Evolutionary conservation across 78 protist species (phyloP).

Genomic region (Parvularia atlantis): DNA sequence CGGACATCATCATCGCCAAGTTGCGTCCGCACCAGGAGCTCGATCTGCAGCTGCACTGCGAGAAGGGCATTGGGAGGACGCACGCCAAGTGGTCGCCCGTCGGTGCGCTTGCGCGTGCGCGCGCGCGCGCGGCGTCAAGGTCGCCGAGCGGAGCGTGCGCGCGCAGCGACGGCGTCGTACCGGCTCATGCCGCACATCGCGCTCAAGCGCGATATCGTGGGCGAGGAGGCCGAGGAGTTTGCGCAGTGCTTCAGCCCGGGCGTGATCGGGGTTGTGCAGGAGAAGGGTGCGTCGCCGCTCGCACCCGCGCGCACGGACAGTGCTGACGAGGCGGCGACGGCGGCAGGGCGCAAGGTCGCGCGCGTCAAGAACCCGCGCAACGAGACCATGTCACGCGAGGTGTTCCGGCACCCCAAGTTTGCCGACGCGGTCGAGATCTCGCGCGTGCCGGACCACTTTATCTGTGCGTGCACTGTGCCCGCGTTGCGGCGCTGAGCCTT

Average conservation of each 20-base stretch:
- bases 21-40: conserved; percentile 71
- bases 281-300: not conserved
- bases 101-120: too few species aligned
- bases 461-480: conserved; percentile 45
- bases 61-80: conserved; percentile 62
- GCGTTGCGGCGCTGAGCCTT: not conserved
- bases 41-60: conserved; percentile 3
- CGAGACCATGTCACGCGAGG: conserved; percentile 85
- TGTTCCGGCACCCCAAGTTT: conserved; percentile 56
- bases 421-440: conserved; percentile 34
- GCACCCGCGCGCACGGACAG: not conserved
- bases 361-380: conserved; percentile 30
- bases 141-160: too few species aligned
- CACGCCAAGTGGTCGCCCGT: conserved; percentile 96
- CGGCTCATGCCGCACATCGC: conserved; percentile 69
- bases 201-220: conserved; percentile 26
- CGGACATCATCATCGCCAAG: conserved; percentile 76
- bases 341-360: not conserved
- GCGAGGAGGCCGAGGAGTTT: conserved; percentile 54
- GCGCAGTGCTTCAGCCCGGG: conserved; percentile 45
- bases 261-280: conserved; percentile 86
- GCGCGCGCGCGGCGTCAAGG: too few species aligned
- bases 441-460: conserved; percentile 73
- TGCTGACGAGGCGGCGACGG: not conserved
- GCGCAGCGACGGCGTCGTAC: conserved; percentile 88